A percentile compares a stretch with the other conserved stretches of the same genome.
Conservation (phyloP, 495 filamentous ascomycete species). For the Saxophila tyrrhenica region DNA sequence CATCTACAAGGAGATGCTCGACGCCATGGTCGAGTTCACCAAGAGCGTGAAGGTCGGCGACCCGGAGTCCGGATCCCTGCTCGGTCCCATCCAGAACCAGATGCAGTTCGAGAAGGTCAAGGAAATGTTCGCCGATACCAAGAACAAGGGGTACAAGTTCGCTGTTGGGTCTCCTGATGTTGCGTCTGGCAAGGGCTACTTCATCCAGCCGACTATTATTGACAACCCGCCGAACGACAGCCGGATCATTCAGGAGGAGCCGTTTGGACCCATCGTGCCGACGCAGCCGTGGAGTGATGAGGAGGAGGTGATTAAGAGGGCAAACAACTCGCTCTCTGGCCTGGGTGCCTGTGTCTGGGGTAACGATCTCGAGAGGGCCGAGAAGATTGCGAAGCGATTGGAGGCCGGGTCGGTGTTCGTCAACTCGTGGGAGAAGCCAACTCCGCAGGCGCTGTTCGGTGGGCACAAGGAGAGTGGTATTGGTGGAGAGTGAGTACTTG, state of each 20-base stretch:
- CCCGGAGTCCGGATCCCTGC: slow-evolving; percentile 25
- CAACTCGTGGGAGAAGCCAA: slow-evolving; percentile 34
- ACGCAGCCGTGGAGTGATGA: slow-evolving; percentile 38
- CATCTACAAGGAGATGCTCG: slow-evolving; percentile 52
- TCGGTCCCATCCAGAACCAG: slow-evolving; percentile 44
- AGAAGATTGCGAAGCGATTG: slow-evolving; percentile 32
- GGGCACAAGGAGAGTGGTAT: slow-evolving; percentile 58
- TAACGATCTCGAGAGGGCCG: slow-evolving; percentile 34
- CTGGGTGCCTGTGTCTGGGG: slow-evolving; percentile 43
- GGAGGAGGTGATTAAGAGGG: slow-evolving; percentile 39
- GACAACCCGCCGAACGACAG: slow-evolving; percentile 46
- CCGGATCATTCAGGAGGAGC: slow-evolving; percentile 38
- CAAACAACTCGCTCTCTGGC: slow-evolving; percentile 38
- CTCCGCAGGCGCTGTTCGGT: slow-evolving; percentile 45
- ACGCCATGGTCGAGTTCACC: slow-evolving; percentile 43
- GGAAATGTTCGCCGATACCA: slow-evolving; percentile 33
- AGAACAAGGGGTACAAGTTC: slow-evolving; percentile 32
- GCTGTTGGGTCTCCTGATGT: slow-evolving; percentile 33
- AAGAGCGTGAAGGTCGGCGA: slow-evolving; percentile 34
- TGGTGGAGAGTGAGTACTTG: slow-evolving; percentile 42
- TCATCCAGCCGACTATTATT: slow-evolving; percentile 46
- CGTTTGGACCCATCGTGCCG: slow-evolving; percentile 40
- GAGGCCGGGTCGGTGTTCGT: slow-evolving; percentile 39
- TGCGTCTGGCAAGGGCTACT: slow-evolving; percentile 35
- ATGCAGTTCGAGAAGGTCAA: slow-evolving; percentile 39